phyloP scores from a whole-genome alignment of 2,329 filamentous ascomycete genomes.

The Cercospora zeina region DNA sequence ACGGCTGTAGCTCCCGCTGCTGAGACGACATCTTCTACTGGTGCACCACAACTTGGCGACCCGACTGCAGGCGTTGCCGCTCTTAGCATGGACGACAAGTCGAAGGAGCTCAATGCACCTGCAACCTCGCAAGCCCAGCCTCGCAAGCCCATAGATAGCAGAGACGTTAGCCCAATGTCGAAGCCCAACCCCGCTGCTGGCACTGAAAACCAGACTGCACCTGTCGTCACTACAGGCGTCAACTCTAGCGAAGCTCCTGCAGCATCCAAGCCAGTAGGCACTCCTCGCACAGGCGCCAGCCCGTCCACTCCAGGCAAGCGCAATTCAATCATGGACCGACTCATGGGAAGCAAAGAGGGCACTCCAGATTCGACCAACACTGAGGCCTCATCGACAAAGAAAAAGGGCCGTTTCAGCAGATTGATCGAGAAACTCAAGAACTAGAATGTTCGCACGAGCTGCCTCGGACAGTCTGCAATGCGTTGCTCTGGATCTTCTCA shows the following conservation, averaged over 20 bases:
- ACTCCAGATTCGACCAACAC: conserved; percentile 46
- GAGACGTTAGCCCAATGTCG: conserved; percentile 48
- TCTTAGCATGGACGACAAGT: conserved; percentile 34
- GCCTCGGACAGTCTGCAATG: not conserved
- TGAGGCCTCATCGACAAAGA: conserved; percentile 45
- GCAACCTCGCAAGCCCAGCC: conserved; percentile 32
- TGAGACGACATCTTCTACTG: conserved; percentile 30
- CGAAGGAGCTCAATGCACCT: conserved; percentile 42
- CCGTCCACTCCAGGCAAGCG: conserved; percentile 37
- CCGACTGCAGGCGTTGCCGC: conserved; percentile 32
- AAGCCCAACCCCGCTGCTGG: conserved; percentile 35
- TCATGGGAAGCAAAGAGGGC: conserved; percentile 39
- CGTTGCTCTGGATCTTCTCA: not conserved
- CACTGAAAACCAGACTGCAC: conserved; percentile 41
- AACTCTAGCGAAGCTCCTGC: conserved; percentile 40
- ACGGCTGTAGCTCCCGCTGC: conserved; percentile 39
- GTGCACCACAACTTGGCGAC: conserved; percentile 37
- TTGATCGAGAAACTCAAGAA: conserved; percentile 52
- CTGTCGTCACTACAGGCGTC: conserved; percentile 46
- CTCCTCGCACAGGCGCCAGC: conserved; percentile 29
- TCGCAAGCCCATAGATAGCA: conserved; percentile 36
- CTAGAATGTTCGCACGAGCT: conserved; percentile 21
- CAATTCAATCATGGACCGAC: conserved; percentile 32
- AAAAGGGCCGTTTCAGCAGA: conserved; percentile 52
- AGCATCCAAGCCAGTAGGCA: conserved; percentile 32